Evolutionary conservation across 176 grass and related monocot genomes (phyloP), one percentile per base, ranked within the genome.

Genomic region (Triticum turgidum): DNA sequence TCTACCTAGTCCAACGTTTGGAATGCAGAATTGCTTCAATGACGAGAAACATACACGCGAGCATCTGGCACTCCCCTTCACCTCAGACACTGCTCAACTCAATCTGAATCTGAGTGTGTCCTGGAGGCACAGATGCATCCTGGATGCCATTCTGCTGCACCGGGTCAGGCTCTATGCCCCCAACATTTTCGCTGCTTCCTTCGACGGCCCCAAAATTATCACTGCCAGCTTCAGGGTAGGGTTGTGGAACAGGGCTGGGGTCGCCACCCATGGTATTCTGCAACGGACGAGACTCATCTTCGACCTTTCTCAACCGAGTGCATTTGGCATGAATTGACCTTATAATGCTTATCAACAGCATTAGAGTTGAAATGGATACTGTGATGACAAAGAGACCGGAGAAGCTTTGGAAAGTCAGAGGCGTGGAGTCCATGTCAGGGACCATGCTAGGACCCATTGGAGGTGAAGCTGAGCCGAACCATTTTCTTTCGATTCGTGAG

Each of bases 341-440:
- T 1, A 12, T 39, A 8, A 80, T 25, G 52, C 76, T 86, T 25
- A 92, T 84, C 20, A 94, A 2, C 15, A 96, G 17, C 71, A 89
- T 87, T 14, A 91, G 77, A 45, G 35, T 54, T 12, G 84, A 47
- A 96, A 91, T 65, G 7, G 42, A 37, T 20, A 78, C 91, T 0
- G 84, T 93, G 38, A 83, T 86, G 61, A 91, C 56, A 13, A 96
- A 93, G 32, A 93, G 84, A 22, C 89, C 94, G 0, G 82, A 79
- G 21, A 96, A 96, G 22, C 75, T 89, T 22, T 27, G 63, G 9
- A 93, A 69, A 7, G 56, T 86, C 61, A 91, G 76, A 35, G 81
- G 73, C 3, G 72, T 33, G n/a, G 87, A 89, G 5, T 64, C 42
- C 9, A 9, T 71, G 47, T 61, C 25, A 5, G n/a, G 11, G 54